Base-by-base conservation (phyloP, 306 rosid species). In the Cyclanthera cordifolia region DNA sequence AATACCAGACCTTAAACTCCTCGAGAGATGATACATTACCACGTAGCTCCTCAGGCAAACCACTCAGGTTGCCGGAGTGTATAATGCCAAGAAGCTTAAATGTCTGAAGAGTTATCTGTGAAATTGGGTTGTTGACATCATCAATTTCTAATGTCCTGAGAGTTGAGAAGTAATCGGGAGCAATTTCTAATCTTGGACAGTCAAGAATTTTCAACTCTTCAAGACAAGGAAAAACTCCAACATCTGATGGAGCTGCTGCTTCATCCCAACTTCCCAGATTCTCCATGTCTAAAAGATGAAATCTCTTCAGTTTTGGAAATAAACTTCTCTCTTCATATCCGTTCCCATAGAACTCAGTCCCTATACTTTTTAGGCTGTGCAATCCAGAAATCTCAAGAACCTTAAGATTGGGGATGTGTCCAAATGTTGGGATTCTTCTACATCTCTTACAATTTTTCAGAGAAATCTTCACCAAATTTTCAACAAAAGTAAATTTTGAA, bases 1-100 rank as follows among this genome's bases (percentile, higher is more conserved):
- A 63, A 63, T 63, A 63, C 51, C 51, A 63, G 41, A 63, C 69
- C 69, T 41, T 63, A 63, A 63, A 63, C 69, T 63, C 69, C 69
- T 63, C 69, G 6, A 41, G 52, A 41, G 69, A 63, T 63, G 49
- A 63, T 12, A 63, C 51, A 41, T 63, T 63, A 63, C 19, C 51
- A 63, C 51, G 30, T 41, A 63, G 51, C 28, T 63, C 51, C 69
- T 63, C 69, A 20, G 69, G 69, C 69, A 63, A 45, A 63, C 69
- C 52, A 20, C 69, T 41, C 51, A 63, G 32, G 32, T 41, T 63
- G 51, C 69, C 51, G 12, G 69, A 63, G 52, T 63, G 69, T 41
- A 63, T 20, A 13, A 63, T 41, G 51, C 69, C 69, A 37, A 63
- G 69, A 41, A 63, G 69, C 19, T 41, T 63, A 20, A 63, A 63